Evolutionary conservation across 2,329 filamentous ascomycete genomes (phyloP).

Genomic region (Monilinia fructigena): DNA sequence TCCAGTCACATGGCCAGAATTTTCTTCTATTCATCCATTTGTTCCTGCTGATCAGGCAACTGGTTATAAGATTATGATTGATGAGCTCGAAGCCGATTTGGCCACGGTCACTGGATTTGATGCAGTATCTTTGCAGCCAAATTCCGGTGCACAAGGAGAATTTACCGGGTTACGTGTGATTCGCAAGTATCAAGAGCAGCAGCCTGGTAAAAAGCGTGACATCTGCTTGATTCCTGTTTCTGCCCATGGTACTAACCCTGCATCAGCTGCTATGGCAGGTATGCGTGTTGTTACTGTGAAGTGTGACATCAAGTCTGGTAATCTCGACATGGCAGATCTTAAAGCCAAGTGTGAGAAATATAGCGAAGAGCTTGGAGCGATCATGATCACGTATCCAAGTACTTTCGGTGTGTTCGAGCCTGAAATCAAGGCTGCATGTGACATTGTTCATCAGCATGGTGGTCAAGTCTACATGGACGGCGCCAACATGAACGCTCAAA

Average conservation of each 20-base stretch:
- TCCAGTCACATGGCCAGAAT: slow-evolving; percentile 73
- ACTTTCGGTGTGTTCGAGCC: slow-evolving; percentile 96
- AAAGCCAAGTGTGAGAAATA: slow-evolving; percentile 87
- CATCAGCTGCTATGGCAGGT: slow-evolving; percentile 91
- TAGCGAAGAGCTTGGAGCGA: slow-evolving; percentile 78
- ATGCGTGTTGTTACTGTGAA: slow-evolving; percentile 93
- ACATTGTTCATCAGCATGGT: slow-evolving; percentile 81
- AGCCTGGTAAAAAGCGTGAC: slow-evolving; percentile 70
- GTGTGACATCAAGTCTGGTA: slow-evolving; percentile 82
- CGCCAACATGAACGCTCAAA: slow-evolving; percentile 98
- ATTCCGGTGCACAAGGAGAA: slow-evolving; percentile 94
- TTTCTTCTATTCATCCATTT: slow-evolving; percentile 80
- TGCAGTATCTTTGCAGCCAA: slow-evolving; percentile 85
- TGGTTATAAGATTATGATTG: slow-evolving; percentile 70
- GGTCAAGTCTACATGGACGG: slow-evolving; percentile 99
- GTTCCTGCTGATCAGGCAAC: slow-evolving; percentile 60
- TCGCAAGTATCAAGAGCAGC: slow-evolving; percentile 74
- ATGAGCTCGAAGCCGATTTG: slow-evolving; percentile 72
- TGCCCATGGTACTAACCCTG: slow-evolving; percentile 93
- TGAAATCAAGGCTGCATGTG: slow-evolving; percentile 77
- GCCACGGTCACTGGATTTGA: slow-evolving; percentile 85
- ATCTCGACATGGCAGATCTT: slow-evolving; percentile 83
- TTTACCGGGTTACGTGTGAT: slow-evolving; percentile 89
- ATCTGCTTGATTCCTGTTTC: slow-evolving; percentile 94
- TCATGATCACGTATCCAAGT: slow-evolving; percentile 96